Conservation (phyloP, 2,329 filamentous ascomycete species). For the Lizonia empirigonia region DNA sequence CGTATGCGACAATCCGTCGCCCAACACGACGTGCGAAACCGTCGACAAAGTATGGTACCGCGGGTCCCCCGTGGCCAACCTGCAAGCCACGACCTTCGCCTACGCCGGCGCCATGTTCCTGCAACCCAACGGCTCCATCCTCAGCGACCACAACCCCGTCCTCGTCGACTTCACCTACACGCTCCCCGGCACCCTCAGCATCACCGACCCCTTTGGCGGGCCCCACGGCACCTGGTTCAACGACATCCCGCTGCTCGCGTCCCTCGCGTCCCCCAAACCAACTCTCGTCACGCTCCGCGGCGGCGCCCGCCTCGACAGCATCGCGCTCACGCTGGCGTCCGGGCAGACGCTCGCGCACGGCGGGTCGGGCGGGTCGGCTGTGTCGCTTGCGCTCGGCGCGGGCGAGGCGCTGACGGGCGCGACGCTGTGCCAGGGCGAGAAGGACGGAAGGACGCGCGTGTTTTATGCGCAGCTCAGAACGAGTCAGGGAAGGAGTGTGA, state of each 20-base stretch:
- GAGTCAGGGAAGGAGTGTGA: conserved; percentile 54
- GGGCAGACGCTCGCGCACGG: conserved; percentile 60
- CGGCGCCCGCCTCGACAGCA: conserved; percentile 56
- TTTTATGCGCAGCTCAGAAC: conserved; percentile 63
- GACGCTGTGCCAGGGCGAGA: conserved; percentile 58
- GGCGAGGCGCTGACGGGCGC: conserved; percentile 59
- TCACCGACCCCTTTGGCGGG: conserved; percentile 55
- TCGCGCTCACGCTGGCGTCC: conserved; percentile 56
- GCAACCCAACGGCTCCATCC: conserved; percentile 60
- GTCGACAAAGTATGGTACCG: conserved; percentile 72
- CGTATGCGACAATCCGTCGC: conserved; percentile 64
- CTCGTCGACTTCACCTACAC: conserved; percentile 57
- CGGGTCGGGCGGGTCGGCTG: conserved; percentile 56
- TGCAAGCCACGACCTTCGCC: conserved; percentile 58
- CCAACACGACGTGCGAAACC: conserved; percentile 62
- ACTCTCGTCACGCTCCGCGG: conserved; percentile 56
- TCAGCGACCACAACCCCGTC: conserved; percentile 70
- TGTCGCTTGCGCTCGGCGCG: conserved; percentile 52
- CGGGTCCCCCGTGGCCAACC: conserved; percentile 53
- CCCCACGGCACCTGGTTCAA: conserved; percentile 61
- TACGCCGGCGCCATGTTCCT: conserved; percentile 65
- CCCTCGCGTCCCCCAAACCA: conserved; percentile 47
- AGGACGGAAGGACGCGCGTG: conserved; percentile 54
- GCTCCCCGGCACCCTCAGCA: conserved; percentile 10
- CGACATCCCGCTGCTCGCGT: conserved; percentile 56